Percentiles rank a stretch among this genome's conserved stretches.
These are phyloP conservation scores for Botrytis elliptica DNA, from an alignment of 2,329 filamentous ascomycete species.

Conservation along the genomic window DNA sequence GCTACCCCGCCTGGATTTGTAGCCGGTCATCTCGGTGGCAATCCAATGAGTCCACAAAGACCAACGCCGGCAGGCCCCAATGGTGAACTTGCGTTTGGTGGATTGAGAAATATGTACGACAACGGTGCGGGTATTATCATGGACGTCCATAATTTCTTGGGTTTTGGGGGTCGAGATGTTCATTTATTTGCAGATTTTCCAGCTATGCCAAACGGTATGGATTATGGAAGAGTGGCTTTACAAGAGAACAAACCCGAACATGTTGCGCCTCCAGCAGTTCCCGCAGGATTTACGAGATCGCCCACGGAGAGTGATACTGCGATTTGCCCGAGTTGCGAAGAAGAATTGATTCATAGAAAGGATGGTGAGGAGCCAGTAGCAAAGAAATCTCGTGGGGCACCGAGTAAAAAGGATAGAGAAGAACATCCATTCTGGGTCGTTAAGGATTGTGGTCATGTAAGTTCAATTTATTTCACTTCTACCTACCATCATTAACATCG, in stretches of 20 bases:
- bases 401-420: conserved; percentile 49
- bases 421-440: conserved; percentile 92
- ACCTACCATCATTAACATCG: conserved; percentile 29
- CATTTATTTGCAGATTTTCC: conserved; percentile 17
- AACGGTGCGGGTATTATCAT: conserved; percentile 10
- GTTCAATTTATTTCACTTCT: conserved; percentile 36
- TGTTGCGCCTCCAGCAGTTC: conserved; percentile 50
- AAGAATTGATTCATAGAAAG: conserved; percentile 73
- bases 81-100: not conserved
- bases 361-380: conserved; percentile 39
- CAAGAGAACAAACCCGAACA: conserved; percentile 35
- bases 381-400: conserved; percentile 48
- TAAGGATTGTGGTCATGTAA: conserved; percentile 88
- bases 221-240: conserved; percentile 34
- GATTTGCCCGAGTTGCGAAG: conserved; percentile 82
- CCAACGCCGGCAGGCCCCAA: not conserved
- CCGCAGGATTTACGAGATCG: conserved; percentile 77
- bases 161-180: not conserved
- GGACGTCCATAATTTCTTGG: not conserved
- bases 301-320: conserved; percentile 70
- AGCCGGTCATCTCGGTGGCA: not conserved
- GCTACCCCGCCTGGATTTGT: not conserved
- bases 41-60: conserved; percentile 2
- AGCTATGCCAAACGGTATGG: conserved; percentile 33
- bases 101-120: not conserved